A percentile compares a stretch with the other conserved stretches of the same genome.
These are phyloP conservation scores for Barbarea vulgaris DNA, from an alignment of 345 rosid genomes.

Conservation along the genomic window DNA sequence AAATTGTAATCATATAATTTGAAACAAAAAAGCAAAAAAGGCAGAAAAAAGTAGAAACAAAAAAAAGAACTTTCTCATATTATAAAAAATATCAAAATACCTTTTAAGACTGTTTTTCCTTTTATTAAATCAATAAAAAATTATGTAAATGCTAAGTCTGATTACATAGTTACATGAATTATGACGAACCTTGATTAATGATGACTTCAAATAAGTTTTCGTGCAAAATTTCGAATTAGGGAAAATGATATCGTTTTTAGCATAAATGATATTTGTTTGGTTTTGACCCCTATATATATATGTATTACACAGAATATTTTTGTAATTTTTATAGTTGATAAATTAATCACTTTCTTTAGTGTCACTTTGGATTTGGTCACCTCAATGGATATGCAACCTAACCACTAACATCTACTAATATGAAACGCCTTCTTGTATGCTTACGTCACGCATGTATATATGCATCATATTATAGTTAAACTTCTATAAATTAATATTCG, in stretches of 20 bases:
- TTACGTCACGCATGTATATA: not conserved
- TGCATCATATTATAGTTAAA: not conserved
- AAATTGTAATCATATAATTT: not conserved
- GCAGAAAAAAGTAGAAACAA: not conserved
- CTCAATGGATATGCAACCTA: slow-evolving; percentile 11
- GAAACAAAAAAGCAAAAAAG: not conserved
- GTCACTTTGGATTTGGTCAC: not conserved
- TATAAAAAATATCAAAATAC: not conserved
- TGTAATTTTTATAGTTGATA: not conserved
- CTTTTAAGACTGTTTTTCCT: not conserved
- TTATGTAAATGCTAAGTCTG: too few relatives aligned
- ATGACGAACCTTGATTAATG: not conserved
- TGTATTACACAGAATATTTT: not conserved
- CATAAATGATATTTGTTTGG: not conserved
- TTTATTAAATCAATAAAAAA: not conserved
- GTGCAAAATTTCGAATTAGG: not conserved
- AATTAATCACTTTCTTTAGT: not conserved
- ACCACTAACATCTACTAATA: not conserved
- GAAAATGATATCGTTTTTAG: not conserved
- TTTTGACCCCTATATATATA: not conserved
- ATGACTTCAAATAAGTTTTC: not conserved
- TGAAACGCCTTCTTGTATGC: not conserved
- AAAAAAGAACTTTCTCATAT: not conserved
- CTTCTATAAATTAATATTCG: too few relatives aligned
- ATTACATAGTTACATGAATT: not conserved